A percentile compares a stretch with the other conserved stretches of the same genome.
phyloP scores from a whole-genome alignment of 306 rosid genomes.

The Hippophae gyantsensis region DNA sequence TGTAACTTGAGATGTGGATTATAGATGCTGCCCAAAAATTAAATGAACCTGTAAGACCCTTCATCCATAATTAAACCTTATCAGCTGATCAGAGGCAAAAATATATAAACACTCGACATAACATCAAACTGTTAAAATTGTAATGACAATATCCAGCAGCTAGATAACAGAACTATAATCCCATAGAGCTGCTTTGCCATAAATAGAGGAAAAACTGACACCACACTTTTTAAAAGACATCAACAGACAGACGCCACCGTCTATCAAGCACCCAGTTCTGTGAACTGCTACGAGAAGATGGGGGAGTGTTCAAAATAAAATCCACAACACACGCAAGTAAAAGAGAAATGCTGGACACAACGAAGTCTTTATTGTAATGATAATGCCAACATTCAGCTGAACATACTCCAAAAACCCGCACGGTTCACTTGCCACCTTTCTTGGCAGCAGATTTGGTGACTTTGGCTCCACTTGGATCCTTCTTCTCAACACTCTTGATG shows the following conservation, averaged over 20 bases:
- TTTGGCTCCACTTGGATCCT: conserved; percentile 70
- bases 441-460: conserved; percentile 68
- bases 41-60: too few species aligned
- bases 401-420: conserved; percentile 16
- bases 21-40: too few species aligned
- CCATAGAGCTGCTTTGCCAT: neutral
- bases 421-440: conserved; percentile 57
- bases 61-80: too few species aligned
- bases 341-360: neutral
- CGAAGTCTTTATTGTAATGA: conserved; percentile 24
- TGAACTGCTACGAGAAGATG: conserved; percentile 24
- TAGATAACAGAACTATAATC: conserved; percentile 12
- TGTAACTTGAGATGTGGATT: too few species aligned
- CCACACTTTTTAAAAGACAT: neutral
- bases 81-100: too few species aligned
- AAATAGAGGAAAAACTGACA: neutral
- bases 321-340: conserved; percentile 1
- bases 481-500: conserved; percentile 82
- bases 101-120: too few species aligned
- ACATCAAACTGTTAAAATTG: too few species aligned
- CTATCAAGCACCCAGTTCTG: conserved; percentile 73
- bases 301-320: conserved; percentile 21
- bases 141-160: neutral
- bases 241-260: conserved; percentile 32
- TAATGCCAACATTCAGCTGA: neutral